phyloP scores from a whole-genome alignment of 2,329 filamentous ascomycete genomes.

The Calonectria crousiana region DNA sequence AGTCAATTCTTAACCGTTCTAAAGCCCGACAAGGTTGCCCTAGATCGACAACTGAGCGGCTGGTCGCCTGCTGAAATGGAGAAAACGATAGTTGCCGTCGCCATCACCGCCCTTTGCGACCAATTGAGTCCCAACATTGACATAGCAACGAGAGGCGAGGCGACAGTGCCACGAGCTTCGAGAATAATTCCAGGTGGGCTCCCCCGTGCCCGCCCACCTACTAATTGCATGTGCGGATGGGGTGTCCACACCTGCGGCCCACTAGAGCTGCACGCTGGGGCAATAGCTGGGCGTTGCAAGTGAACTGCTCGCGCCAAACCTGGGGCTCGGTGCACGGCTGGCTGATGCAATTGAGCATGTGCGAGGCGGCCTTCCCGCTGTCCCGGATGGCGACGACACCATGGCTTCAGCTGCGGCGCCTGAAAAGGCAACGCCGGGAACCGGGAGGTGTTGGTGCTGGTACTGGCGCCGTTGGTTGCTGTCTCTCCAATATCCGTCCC shows the following conservation, averaged over 20 bases:
- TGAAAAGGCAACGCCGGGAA: slow-evolving; percentile 1
- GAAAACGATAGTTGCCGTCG: slow-evolving; percentile 31
- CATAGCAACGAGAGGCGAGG: slow-evolving; percentile 11
- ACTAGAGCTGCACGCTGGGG: slow-evolving; percentile 23
- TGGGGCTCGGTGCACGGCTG: slow-evolving; percentile 3
- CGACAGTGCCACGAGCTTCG: slow-evolving; percentile 37
- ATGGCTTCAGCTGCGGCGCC: background rate
- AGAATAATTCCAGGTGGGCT: slow-evolving; percentile 43
- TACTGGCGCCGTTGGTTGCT: slow-evolving; percentile 14
- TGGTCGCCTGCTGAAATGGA: slow-evolving; percentile 32
- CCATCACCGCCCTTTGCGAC: slow-evolving; percentile 33
- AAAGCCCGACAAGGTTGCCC: slow-evolving; percentile 39
- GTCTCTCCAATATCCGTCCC: slow-evolving; percentile 6
- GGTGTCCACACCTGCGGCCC: slow-evolving; percentile 21
- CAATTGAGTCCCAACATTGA: slow-evolving; percentile 22
- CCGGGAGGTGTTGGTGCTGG: slow-evolving; percentile 13
- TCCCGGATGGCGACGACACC: background rate
- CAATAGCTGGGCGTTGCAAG: slow-evolving; percentile 4
- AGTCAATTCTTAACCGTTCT: slow-evolving; percentile 30
- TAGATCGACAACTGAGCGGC: slow-evolving; percentile 33
- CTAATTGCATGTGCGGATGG: slow-evolving; percentile 27
- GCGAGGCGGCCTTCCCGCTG: background rate
- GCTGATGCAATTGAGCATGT: slow-evolving; percentile 10
- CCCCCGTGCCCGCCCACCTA: slow-evolving; percentile 23
- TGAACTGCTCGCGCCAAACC: slow-evolving; percentile 13